A percentile compares a stretch with the other conserved stretches of the same genome.
phyloP scores from a whole-genome alignment of 1,284 basidiomycete genomes.

The Fistulina hepatica region DNA sequence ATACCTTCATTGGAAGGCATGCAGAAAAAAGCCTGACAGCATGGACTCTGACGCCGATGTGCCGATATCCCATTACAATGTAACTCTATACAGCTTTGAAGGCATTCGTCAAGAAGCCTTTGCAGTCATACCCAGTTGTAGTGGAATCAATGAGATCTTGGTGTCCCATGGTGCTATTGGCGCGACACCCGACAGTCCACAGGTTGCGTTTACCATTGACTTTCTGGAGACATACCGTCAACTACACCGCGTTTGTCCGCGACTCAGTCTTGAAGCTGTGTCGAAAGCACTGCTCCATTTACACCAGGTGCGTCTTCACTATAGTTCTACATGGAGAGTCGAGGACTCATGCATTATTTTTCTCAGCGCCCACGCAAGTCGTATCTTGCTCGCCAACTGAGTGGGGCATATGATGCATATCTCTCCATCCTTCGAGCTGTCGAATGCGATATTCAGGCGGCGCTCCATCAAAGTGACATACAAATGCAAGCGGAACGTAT shows the following conservation, averaged over 20 bases:
- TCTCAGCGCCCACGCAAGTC: not conserved
- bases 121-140: no score
- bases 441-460: not conserved
- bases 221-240: slow-evolving; percentile 10
- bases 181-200: slow-evolving; percentile 6
- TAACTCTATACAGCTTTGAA: no score
- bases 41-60: no score
- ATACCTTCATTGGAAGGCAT: no score
- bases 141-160: slow-evolving; percentile 11
- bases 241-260: slow-evolving; percentile 10
- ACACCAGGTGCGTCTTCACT: no score
- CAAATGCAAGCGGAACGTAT: slow-evolving; percentile 11
- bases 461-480: slow-evolving; percentile 3
- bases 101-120: no score
- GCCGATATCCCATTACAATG: no score
- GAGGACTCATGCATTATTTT: no score
- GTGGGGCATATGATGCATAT: slow-evolving; percentile 11
- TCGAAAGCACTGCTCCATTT: slow-evolving; percentile 8
- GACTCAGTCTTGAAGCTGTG: slow-evolving; percentile 10
- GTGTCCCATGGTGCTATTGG: slow-evolving; percentile 11
- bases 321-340: no score
- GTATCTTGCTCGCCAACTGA: slow-evolving; percentile 2
- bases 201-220: slow-evolving; percentile 8
- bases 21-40: no score
- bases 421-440: slow-evolving; percentile 1